A percentile compares a stretch with the other conserved stretches of the same genome.
Conservation (phyloP, 1,284 basidiomycete species). For the Ustilago loliicola region DNA sequence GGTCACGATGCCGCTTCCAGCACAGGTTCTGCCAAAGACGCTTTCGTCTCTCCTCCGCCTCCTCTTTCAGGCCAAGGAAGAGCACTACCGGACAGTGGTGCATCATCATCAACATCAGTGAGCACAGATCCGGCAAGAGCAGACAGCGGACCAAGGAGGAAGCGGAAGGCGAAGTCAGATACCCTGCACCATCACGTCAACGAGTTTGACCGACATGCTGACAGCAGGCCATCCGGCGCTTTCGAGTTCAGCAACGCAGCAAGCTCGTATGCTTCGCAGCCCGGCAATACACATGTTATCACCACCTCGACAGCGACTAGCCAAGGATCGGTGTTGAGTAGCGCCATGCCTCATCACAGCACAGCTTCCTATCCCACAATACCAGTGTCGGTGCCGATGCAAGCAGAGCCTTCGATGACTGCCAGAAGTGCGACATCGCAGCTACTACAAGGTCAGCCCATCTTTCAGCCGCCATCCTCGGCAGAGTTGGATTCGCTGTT, state of each 20-base stretch:
- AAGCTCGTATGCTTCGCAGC: slow-evolving; percentile 3
- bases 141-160: slow-evolving; percentile 13
- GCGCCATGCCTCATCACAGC: slow-evolving; percentile 11
- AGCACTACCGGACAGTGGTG: background rate
- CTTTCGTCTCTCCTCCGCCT: slow-evolving; percentile 9
- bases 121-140: background rate
- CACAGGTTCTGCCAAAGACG: slow-evolving; percentile 16
- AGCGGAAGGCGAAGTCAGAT: slow-evolving; percentile 25
- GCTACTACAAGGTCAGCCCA: slow-evolving; percentile 40
- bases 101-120: slow-evolving; percentile 6
- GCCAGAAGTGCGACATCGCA: slow-evolving; percentile 21
- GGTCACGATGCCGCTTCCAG: slow-evolving; percentile 6
- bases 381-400: slow-evolving; percentile 6
- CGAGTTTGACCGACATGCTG: slow-evolving; percentile 8
- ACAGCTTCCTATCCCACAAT: slow-evolving; percentile 3
- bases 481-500: slow-evolving; percentile 55
- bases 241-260: slow-evolving; percentile 10
- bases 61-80: background rate
- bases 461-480: slow-evolving; percentile 48
- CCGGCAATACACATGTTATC: background rate
- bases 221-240: background rate
- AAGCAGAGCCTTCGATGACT: slow-evolving; percentile 5
- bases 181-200: background rate
- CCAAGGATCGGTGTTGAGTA: slow-evolving; percentile 16
- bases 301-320: background rate